Evolutionary conservation across 2,329 filamentous ascomycete species (phyloP).

Genomic region (Neurospora sp.): DNA sequence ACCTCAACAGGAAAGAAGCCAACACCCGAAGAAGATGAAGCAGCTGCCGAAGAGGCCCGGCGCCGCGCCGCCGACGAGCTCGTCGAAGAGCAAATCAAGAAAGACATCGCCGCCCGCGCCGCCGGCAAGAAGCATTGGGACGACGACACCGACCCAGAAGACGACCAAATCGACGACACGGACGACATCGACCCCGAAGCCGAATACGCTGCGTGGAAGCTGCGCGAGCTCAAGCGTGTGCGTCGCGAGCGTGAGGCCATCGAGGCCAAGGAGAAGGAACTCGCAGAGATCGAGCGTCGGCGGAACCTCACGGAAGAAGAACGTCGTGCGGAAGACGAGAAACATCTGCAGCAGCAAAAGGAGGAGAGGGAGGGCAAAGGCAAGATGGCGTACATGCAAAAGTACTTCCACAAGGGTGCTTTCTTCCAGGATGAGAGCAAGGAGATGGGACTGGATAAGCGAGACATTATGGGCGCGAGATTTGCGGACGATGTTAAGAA

Average conservation of each 20-base stretch:
- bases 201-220: slow-evolving; percentile 85
- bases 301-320: slow-evolving; percentile 81
- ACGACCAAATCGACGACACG: slow-evolving; percentile 75
- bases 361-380: slow-evolving; percentile 69
- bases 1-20: slow-evolving; percentile 15
- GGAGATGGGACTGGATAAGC: slow-evolving; percentile 62
- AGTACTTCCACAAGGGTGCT: slow-evolving; percentile 93
- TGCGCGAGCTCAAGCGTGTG: slow-evolving; percentile 81
- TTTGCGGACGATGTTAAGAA: slow-evolving; percentile 79
- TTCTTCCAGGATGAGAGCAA: slow-evolving; percentile 82
- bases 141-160: slow-evolving; percentile 50
- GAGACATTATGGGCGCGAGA: slow-evolving; percentile 76
- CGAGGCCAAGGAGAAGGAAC: slow-evolving; percentile 72
- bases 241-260: slow-evolving; percentile 80
- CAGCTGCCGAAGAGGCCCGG: slow-evolving; percentile 40
- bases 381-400: slow-evolving; percentile 84
- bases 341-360: slow-evolving; percentile 64
- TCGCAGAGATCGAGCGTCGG: slow-evolving; percentile 80
- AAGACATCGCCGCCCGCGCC: slow-evolving; percentile 64
- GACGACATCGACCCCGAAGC: slow-evolving; percentile 80
- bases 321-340: slow-evolving; percentile 73
- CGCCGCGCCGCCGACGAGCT: slow-evolving; percentile 66
- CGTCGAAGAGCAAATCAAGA: slow-evolving; percentile 80
- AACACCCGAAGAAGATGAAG: slow-evolving; percentile 18
- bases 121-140: slow-evolving; percentile 83